phyloP scores from a whole-genome alignment of 257 asterid genomes.

The Catharanthus roseus region DNA sequence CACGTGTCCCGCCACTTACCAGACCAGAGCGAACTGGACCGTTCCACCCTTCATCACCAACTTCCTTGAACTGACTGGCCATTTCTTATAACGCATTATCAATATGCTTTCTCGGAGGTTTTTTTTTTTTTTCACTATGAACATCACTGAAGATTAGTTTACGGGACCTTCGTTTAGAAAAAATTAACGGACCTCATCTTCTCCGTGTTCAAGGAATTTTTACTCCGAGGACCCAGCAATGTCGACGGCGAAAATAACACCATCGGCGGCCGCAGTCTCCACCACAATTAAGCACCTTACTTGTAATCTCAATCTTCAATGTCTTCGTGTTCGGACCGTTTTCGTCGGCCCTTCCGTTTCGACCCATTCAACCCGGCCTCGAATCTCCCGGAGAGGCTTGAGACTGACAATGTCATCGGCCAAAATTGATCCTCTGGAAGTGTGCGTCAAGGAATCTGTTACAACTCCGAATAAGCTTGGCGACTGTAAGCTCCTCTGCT shows the following conservation, averaged over 20 bases:
- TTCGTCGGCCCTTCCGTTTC: constrained; percentile 18
- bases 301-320: constrained; percentile 17
- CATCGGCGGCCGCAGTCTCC: constrained; percentile 46
- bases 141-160: too few relatives aligned
- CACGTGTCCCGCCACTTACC: too few relatives aligned
- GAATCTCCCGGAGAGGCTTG: constrained; percentile 20
- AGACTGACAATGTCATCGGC: constrained; percentile 38
- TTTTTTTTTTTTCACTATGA: too few relatives aligned
- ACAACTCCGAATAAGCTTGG: constrained; percentile 78
- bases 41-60: too few relatives aligned
- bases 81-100: too few relatives aligned
- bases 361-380: constrained; percentile 17
- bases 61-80: too few relatives aligned
- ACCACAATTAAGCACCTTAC: constrained; percentile 47
- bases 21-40: too few relatives aligned
- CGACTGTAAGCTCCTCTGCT: constrained; percentile 56
- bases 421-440: constrained; percentile 42
- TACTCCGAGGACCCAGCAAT: constrained; percentile 10
- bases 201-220: background rate
- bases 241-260: constrained; percentile 54
- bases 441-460: constrained; percentile 69
- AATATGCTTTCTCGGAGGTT: too few relatives aligned
- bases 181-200: background rate
- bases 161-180: too few relatives aligned
- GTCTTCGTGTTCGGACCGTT: constrained; percentile 22